Base-by-base conservation (phyloP, 345 rosid genomes). In the Pistacia atlantica region DNA sequence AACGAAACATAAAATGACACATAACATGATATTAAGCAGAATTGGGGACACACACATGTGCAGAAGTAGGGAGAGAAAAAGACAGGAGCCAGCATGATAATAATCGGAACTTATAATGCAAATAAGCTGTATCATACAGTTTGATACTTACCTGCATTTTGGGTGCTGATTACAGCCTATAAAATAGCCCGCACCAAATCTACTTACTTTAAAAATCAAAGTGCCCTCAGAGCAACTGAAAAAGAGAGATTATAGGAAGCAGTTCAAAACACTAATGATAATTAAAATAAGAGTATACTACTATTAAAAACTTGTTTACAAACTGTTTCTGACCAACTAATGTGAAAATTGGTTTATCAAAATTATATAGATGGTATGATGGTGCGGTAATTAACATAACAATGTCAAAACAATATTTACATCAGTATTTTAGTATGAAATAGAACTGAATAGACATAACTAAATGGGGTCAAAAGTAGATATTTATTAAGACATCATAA, bases 111-210 rank as follows among this genome's bases (percentile, higher is more conserved):
- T 31, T 9, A 54, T 71, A 54, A 31, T 25, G 35, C 74, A 22
- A 78, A 73, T 38, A 58, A 51, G 55, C 25, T n/a, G 18, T 75
- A 71, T 71, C 61, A 28, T 59, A 64, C 14, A 74, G 66, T 58
- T 72, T 55, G 66, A 48, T 74, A 89, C 98, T 92, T 86, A 96
- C 99, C 86, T 93, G 99, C 99, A 96, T 63, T 78, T 82, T 72
- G 99, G 99, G 84, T 89, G 94, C 76, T 87, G 92, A 87, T 92
- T 89, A 76, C 99, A 96, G 70, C 98, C 97, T 73, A 96, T 87
- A 76, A 92, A 93, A 86, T 92, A 96, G 83, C 98, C 98, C 3
- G 92, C 86, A 68, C 95, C 99, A 75, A 70, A 86, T 77, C 86
- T 88, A 78, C 97, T 92, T 75, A 93, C 93, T 92, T 88, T 96